phyloP scores from a whole-genome alignment of 148 eudicot genomes.

The Rhododendron ferrugineum region DNA sequence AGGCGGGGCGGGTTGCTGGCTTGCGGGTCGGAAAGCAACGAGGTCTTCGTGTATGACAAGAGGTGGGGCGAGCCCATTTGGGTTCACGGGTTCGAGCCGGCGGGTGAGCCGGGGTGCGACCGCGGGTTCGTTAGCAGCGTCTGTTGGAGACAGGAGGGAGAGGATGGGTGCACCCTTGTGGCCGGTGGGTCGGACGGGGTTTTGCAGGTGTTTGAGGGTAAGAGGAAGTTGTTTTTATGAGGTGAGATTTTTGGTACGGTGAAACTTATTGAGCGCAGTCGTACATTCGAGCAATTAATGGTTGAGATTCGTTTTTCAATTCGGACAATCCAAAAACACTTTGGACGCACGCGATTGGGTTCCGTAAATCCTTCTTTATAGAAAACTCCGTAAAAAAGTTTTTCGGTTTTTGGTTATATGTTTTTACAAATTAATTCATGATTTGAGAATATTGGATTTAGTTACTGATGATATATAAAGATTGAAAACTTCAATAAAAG shows the following conservation, averaged over 20 bases:
- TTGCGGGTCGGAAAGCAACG: constrained; percentile 45
- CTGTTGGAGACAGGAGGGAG: constrained; percentile 41
- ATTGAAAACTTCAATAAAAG: background rate
- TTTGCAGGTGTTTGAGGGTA: constrained; percentile 37
- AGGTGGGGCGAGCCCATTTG: constrained; percentile 52
- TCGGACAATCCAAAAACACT: too few species aligned
- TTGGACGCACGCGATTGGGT: too few species aligned
- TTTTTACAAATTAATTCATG: background rate
- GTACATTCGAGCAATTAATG: too few species aligned
- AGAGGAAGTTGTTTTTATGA: constrained; percentile 16
- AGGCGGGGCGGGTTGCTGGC: constrained; percentile 34
- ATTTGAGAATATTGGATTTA: constrained; percentile 1
- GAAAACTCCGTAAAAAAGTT: too few species aligned
- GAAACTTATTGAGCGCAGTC: too few species aligned
- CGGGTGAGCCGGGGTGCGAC: background rate
- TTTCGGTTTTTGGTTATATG: background rate
- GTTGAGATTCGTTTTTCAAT: too few species aligned
- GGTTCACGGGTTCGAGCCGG: constrained; percentile 29
- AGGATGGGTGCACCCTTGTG: constrained; percentile 35
- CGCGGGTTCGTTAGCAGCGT: constrained; percentile 39
- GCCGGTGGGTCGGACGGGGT: constrained; percentile 51
- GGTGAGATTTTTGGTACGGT: background rate
- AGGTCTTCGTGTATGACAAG: constrained; percentile 46
- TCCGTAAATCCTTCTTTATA: too few species aligned
- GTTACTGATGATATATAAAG: background rate